A percentile compares a stretch with the other conserved stretches of the same genome.
Evolutionary conservation across 2,329 filamentous ascomycete genomes (phyloP).

Genomic region (Biscogniauxia sp.): DNA sequence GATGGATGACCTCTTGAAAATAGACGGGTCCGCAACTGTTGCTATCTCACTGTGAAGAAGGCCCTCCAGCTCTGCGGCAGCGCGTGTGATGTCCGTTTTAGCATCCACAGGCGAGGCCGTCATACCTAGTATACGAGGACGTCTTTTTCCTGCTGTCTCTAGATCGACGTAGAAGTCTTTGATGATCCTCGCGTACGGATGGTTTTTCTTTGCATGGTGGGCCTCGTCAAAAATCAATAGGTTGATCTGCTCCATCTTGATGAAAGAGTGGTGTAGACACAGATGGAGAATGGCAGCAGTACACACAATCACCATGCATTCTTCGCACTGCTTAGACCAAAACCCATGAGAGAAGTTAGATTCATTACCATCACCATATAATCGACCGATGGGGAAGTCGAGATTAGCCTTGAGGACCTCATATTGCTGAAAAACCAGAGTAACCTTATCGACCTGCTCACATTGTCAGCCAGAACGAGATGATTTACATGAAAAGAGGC

Average conservation of each 20-base stretch:
- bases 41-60: constrained; percentile 81
- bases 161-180: constrained; percentile 72
- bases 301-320: constrained; percentile 85
- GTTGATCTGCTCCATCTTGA: constrained; percentile 80
- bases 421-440: constrained; percentile 86
- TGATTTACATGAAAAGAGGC: neutral
- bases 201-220: constrained; percentile 92
- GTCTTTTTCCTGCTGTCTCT: constrained; percentile 39
- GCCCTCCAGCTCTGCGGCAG: constrained; percentile 70
- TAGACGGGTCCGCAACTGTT: constrained; percentile 58
- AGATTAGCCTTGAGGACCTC: constrained; percentile 79
- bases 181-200: constrained; percentile 86
- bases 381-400: constrained; percentile 68
- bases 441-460: constrained; percentile 73
- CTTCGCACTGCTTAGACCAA: constrained; percentile 51
- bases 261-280: constrained; percentile 74
- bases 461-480: constrained; percentile 6
- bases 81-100: constrained; percentile 67
- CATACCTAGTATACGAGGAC: constrained; percentile 89
- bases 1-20: constrained; percentile 55
- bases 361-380: constrained; percentile 69
- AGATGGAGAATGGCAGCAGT: constrained; percentile 84
- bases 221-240: constrained; percentile 94
- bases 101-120: constrained; percentile 93
- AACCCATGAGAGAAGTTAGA: constrained; percentile 40